Percentiles rank a stretch among this genome's conserved stretches.
These are phyloP conservation scores for Stemphylium vesicarium DNA, from an alignment of 2,329 filamentous ascomycete species.

Conservation along the genomic window DNA sequence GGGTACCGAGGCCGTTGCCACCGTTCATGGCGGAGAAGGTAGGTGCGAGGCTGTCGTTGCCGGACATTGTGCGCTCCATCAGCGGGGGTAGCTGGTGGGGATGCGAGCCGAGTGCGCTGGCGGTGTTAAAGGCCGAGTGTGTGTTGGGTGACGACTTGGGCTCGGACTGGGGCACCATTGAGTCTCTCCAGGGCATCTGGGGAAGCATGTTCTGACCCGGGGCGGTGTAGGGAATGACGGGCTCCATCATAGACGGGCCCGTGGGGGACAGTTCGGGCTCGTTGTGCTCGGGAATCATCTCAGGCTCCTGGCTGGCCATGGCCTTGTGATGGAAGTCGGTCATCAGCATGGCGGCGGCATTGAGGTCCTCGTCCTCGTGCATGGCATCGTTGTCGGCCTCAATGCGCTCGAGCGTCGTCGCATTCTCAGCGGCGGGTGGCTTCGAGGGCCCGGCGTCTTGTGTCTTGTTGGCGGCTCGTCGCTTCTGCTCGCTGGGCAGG, in stretches of 20 bases:
- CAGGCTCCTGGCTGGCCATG: constrained; percentile 72
- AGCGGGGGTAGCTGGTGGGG: constrained; percentile 71
- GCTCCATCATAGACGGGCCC: constrained; percentile 75
- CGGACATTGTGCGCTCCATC: constrained; percentile 67
- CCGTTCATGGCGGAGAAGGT: constrained; percentile 74
- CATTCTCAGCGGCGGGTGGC: constrained; percentile 78
- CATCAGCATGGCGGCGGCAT: constrained; percentile 98
- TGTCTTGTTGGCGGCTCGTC: constrained; percentile 73
- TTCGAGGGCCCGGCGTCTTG: constrained; percentile 67
- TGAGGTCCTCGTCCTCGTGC: constrained; percentile 88
- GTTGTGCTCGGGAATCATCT: constrained; percentile 59
- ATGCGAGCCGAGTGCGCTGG: constrained; percentile 64
- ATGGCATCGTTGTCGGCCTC: constrained; percentile 88
- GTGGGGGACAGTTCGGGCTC: constrained; percentile 76
- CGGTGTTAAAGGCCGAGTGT: constrained; percentile 64
- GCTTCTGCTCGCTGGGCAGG: constrained; percentile 92
- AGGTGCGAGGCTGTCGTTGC: constrained; percentile 67
- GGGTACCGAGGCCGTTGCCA: constrained; percentile 71
- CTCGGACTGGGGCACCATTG: constrained; percentile 78
- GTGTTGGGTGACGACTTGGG: constrained; percentile 76
- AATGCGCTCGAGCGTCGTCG: constrained; percentile 88
- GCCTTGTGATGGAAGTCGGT: constrained; percentile 97
- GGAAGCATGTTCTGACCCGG: constrained; percentile 79
- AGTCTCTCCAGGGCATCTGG: constrained; percentile 92
- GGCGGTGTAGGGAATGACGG: constrained; percentile 71